These are phyloP conservation scores for Xylaria sp. DNA, from an alignment of 2,329 filamentous ascomycete genomes.

Conservation along the genomic window DNA sequence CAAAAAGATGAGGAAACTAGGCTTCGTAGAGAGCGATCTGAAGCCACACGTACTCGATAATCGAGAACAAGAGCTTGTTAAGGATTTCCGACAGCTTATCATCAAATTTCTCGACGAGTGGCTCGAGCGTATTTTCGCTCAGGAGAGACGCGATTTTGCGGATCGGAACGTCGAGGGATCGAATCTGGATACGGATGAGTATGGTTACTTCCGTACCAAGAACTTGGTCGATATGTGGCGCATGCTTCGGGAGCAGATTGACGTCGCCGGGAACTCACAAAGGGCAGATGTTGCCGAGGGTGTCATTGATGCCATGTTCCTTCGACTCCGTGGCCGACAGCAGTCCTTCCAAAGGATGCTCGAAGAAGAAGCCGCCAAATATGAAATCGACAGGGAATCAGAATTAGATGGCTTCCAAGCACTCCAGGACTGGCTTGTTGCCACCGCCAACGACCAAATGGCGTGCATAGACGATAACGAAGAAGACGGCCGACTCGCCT, in stretches of 20 bases:
- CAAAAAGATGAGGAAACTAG: slow-evolving; percentile 91
- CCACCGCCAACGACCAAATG: slow-evolving; percentile 98
- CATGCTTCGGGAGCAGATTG: slow-evolving; percentile 93
- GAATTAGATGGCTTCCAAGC: slow-evolving; percentile 78
- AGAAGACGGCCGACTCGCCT: slow-evolving; percentile 78
- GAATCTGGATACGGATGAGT: slow-evolving; percentile 86
- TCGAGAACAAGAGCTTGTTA: slow-evolving; percentile 87
- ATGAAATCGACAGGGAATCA: slow-evolving; percentile 66
- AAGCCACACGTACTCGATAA: slow-evolving; percentile 89
- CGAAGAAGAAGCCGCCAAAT: slow-evolving; percentile 83
- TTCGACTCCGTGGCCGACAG: slow-evolving; percentile 84
- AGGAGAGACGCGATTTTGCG: slow-evolving; percentile 84
- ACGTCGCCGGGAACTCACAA: slow-evolving; percentile 84
- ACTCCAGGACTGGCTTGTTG: slow-evolving; percentile 94
- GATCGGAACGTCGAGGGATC: slow-evolving; percentile 78
- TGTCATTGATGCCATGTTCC: slow-evolving; percentile 95
- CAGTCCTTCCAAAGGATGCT: slow-evolving; percentile 88
- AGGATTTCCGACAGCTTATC: slow-evolving; percentile 94
- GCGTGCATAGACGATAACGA: slow-evolving; percentile 95
- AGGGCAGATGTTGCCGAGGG: slow-evolving; percentile 93
- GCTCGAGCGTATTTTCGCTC: slow-evolving; percentile 91
- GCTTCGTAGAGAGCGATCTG: slow-evolving; percentile 80
- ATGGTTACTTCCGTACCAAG: slow-evolving; percentile 91
- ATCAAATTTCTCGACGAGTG: slow-evolving; percentile 96
- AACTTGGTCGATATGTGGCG: slow-evolving; percentile 96